phyloP scores from a whole-genome alignment of 2,329 filamentous ascomycete species.

The Phaeosphaeriaceae sp. region DNA sequence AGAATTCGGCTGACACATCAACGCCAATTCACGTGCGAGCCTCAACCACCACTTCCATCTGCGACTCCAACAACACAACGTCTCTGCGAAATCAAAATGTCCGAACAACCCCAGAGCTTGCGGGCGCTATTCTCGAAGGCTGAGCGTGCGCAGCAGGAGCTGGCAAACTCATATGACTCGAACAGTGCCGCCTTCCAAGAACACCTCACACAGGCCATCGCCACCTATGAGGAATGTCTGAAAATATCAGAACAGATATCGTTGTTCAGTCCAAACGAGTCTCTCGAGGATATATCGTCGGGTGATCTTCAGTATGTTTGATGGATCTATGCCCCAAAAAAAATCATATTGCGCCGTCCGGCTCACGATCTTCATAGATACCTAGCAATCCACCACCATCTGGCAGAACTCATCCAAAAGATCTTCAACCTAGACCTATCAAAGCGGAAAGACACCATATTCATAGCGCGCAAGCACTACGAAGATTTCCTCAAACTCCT shows the following conservation, averaged over 20 bases:
- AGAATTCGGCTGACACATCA: conserved; percentile 23
- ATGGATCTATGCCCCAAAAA: not conserved
- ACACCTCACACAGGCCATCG: conserved; percentile 70
- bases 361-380: conserved; percentile 58
- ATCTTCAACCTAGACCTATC: conserved; percentile 62
- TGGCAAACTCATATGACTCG: conserved; percentile 71
- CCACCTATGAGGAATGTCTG: conserved; percentile 76
- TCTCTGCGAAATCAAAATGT: conserved; percentile 16
- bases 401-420: conserved; percentile 80
- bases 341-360: conserved; percentile 5
- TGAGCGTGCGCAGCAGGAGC: conserved; percentile 60
- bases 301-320: conserved; percentile 74
- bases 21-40: conserved; percentile 36
- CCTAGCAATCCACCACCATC: conserved; percentile 76
- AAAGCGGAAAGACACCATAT: conserved; percentile 66
- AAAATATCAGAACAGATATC: conserved; percentile 73
- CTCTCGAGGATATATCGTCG: conserved; percentile 83
- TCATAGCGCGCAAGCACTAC: conserved; percentile 71
- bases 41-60: conserved; percentile 2
- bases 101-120: conserved; percentile 62
- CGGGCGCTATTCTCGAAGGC: conserved; percentile 62
- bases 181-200: conserved; percentile 71
- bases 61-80: conserved; percentile 4
- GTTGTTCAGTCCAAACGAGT: conserved; percentile 91
- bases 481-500: conserved; percentile 79